A percentile compares a stretch with the other conserved stretches of the same genome.
phyloP scores from a whole-genome alignment of 257 asterid genomes.

The Solanum chmielewskii region DNA sequence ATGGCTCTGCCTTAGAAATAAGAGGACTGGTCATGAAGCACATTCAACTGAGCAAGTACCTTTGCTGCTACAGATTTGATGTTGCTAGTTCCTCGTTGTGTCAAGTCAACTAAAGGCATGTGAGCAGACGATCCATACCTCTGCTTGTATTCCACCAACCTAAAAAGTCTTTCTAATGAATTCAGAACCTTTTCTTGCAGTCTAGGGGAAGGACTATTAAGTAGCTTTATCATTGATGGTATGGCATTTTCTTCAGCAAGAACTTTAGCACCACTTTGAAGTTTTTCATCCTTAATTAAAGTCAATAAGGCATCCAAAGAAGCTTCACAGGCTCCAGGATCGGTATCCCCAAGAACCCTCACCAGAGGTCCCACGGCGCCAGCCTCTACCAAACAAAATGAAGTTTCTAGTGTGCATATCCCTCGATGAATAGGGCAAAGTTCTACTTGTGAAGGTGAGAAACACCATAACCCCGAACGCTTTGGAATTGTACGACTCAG shows the following conservation, averaged over 20 bases:
- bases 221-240: constrained; percentile 30
- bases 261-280: constrained; percentile 47
- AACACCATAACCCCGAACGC: constrained; percentile 42
- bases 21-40: constrained; percentile 44
- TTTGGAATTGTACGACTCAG: constrained; percentile 29
- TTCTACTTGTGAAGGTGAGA: constrained; percentile 28
- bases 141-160: constrained; percentile 32
- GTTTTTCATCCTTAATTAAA: constrained; percentile 27
- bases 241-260: constrained; percentile 43
- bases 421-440: constrained; percentile 49
- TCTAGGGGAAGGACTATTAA: constrained; percentile 25
- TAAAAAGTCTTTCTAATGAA: constrained; percentile 44
- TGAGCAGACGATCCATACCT: constrained; percentile 36
- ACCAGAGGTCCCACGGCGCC: constrained; percentile 36
- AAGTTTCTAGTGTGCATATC: constrained; percentile 29
- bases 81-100: constrained; percentile 36
- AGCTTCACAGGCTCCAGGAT: constrained; percentile 42
- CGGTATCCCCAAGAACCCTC: constrained; percentile 32
- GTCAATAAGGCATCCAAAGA: constrained; percentile 58
- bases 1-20: constrained; percentile 1
- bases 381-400: constrained; percentile 52
- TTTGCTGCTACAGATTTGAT: constrained; percentile 46
- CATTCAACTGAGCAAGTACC: constrained; percentile 46
- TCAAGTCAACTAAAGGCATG: constrained; percentile 44
- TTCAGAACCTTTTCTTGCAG: constrained; percentile 48